These are phyloP conservation scores for Saturnispora zaruensis DNA, from an alignment of 805 yeast species.

Conservation along the genomic window DNA sequence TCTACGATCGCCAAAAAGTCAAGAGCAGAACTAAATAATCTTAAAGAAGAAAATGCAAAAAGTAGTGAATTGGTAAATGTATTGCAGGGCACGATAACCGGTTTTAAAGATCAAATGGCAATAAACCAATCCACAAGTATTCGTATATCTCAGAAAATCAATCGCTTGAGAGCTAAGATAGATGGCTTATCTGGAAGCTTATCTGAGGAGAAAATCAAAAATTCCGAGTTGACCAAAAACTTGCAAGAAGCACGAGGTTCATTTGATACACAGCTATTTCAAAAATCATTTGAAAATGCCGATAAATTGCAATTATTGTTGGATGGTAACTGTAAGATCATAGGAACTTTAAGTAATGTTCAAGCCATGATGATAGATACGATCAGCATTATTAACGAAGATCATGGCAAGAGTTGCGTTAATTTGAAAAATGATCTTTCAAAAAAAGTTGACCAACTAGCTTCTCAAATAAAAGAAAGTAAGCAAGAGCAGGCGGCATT, in stretches of 20 bases:
- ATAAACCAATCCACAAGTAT: constrained; percentile 8
- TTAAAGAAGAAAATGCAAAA: constrained; percentile 7
- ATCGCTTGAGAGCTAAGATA: constrained; percentile 28
- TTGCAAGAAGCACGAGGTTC: constrained; percentile 12
- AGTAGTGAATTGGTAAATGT: constrained; percentile 10
- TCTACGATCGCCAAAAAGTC: constrained; percentile 4
- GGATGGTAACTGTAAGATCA: not conserved
- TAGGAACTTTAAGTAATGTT: not conserved
- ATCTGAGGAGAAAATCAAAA: constrained; percentile 38
- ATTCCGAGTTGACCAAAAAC: constrained; percentile 20
- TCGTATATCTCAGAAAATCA: constrained; percentile 21
- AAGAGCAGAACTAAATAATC: constrained; percentile 9
- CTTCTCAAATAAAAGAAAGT: not conserved
- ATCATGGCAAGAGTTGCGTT: not conserved
- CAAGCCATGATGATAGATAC: not conserved
- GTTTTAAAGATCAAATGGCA: constrained; percentile 14
- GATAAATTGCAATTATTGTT: not conserved
- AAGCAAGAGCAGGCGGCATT: not conserved
- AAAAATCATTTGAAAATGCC: constrained; percentile 5
- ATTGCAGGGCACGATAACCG: constrained; percentile 12
- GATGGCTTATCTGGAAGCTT: constrained; percentile 39
- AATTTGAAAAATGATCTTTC: not conserved
- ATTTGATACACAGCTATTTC: constrained; percentile 11
- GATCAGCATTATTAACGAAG: no score
- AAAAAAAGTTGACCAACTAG: not conserved